Percentiles rank a stretch among this genome's conserved stretches.
Evolutionary conservation across 345 rosid species (phyloP).

Genomic region (Pseudoturritis turrita): DNA sequence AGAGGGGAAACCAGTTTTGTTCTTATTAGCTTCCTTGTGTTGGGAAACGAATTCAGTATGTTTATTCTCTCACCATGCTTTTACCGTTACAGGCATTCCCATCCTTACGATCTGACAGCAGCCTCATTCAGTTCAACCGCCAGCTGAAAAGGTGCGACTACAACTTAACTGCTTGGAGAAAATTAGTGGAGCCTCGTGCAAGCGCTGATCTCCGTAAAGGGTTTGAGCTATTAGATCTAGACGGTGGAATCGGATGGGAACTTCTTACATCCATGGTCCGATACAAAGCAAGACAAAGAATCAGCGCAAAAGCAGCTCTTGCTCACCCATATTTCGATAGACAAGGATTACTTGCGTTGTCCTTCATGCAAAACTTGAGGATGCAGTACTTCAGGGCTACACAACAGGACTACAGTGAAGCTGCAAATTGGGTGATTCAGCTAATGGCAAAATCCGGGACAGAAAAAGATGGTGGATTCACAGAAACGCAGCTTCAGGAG

Average conservation of each 20-base stretch:
- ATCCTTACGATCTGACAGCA: constrained; percentile 73
- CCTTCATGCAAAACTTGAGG: constrained; percentile 83
- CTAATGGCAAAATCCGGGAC: constrained; percentile 93
- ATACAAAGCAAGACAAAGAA: constrained; percentile 85
- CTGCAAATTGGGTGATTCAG: constrained; percentile 69
- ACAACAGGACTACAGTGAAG: constrained; percentile 86
- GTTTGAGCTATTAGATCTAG: constrained; percentile 74
- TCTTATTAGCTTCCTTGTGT: not conserved
- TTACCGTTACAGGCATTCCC: constrained; percentile 59
- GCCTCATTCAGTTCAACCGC: constrained; percentile 89
- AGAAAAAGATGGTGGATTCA: constrained; percentile 86
- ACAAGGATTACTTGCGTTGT: constrained; percentile 72
- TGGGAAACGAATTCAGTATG: not conserved
- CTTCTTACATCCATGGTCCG: constrained; percentile 89
- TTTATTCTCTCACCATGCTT: not conserved
- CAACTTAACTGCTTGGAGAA: constrained; percentile 82
- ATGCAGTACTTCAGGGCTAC: constrained; percentile 74
- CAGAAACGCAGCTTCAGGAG: constrained; percentile 90
- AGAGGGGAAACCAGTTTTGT: not conserved
- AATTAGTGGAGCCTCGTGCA: constrained; percentile 78
- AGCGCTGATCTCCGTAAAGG: constrained; percentile 67
- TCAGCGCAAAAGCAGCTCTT: constrained; percentile 79
- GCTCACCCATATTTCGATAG: constrained; percentile 81
- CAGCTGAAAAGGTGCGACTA: constrained; percentile 91
- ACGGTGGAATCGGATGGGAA: constrained; percentile 91